phyloP scores from a whole-genome alignment of 768 basidiomycete species.

The Tylopilus plumbeoviolaceoides region DNA sequence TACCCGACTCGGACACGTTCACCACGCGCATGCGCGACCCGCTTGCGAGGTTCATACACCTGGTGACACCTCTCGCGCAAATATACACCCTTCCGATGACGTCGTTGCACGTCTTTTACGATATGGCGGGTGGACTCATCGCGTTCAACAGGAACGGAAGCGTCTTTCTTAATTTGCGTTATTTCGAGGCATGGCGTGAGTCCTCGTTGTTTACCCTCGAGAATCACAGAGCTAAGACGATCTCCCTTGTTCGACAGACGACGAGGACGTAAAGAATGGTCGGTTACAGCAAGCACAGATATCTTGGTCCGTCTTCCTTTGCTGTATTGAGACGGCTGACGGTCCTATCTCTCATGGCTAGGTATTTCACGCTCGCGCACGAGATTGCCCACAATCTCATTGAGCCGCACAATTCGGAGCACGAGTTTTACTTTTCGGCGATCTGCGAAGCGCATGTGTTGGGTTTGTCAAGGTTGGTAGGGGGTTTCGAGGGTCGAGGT shows the following conservation, averaged over 20 bases:
- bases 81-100: background rate
- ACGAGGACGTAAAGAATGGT: conserved; percentile 56
- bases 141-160: conserved; percentile 92
- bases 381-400: background rate
- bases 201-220: background rate
- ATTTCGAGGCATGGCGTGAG: conserved; percentile 85
- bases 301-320: conserved; percentile 55
- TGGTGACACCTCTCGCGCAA: background rate
- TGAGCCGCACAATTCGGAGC: background rate
- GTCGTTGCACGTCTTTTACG: background rate
- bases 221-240: background rate
- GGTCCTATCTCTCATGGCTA: background rate
- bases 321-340: background rate
- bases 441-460: background rate
- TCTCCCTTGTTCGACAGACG: conserved; percentile 47
- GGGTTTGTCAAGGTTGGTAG: too few species aligned
- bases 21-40: background rate
- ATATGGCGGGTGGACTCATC: conserved; percentile 42
- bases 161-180: conserved; percentile 85
- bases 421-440: background rate
- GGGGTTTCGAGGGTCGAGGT: too few species aligned
- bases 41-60: background rate
- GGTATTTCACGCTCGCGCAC: conserved; percentile 1
- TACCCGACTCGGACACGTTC: too few species aligned
- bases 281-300: conserved; percentile 61